Base-by-base conservation (phyloP, 352 stramenopile genomes). In the Phytopythium helicoides region DNA sequence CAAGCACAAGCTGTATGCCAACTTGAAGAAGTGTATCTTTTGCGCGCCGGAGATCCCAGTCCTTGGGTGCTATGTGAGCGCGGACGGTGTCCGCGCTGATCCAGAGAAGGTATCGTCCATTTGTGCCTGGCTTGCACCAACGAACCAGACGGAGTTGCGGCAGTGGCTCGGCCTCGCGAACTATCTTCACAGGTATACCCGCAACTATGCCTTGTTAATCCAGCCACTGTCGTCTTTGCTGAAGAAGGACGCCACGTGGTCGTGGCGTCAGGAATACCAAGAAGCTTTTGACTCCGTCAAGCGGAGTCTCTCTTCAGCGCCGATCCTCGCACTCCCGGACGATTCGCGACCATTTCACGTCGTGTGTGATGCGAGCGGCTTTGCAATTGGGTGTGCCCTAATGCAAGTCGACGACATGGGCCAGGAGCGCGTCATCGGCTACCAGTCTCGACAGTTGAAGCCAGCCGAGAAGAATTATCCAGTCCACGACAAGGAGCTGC, bases 371-470 rank as follows among this genome's bases (percentile, higher is more conserved):
- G 52, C 57, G 1, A 56, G 39, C 10, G 55, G 52, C 31, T 62
- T 58, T 34, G 64, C 51, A 1, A 75, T 72, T 10, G 58, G 58
- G 0, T 55, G 54, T 34, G 35, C 48, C 15, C 28, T 64, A 12
- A 52, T 64, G 34, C 63, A 68, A 25, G 18, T 47, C n/a, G 52
- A 67, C n/a, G 44, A 34, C n/a, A 31, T 49, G 1, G 45, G 46
- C 0, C 39, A 23, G 3, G 54, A 73, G 25, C 64, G 56, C 11
- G 48, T 67, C 6, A 35, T 72, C 0, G 50, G 44, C 1, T 76
- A 60, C 31, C 50, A 73, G 52, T 65, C 64, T 5, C 52, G 59
- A 0, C 60, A 70, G n/a, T 35, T 71, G 0, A 54, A 68, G n/a
- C 4, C 47, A 0, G 57, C 53, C 5, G 66, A 74, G 55, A 8